Percentiles rank a stretch among this genome's conserved stretches.
These are phyloP conservation scores for Eleusine coracana DNA, from an alignment of 176 grass and related monocot species.

Conservation along the genomic window DNA sequence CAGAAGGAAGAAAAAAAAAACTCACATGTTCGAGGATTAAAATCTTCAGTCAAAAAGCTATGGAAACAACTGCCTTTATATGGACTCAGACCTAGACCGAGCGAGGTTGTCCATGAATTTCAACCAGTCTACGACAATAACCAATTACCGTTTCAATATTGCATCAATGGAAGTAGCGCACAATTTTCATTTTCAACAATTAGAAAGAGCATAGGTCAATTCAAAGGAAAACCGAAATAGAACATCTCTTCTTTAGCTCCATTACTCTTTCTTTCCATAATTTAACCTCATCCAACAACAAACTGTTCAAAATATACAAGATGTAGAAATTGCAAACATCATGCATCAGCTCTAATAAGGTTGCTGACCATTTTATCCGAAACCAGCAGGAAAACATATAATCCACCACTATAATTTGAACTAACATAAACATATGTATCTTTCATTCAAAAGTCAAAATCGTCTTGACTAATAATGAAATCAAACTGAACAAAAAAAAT, in stretches of 20 bases:
- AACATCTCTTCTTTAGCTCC: not conserved
- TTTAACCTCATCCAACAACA: not conserved
- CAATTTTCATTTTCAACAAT: not conserved
- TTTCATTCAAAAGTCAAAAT: not conserved
- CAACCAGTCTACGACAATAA: not conserved
- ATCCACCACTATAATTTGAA: not conserved
- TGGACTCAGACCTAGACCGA: not conserved
- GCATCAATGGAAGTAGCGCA: not conserved
- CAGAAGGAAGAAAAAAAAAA: not conserved
- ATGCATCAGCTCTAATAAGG: not conserved
- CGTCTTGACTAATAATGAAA: not conserved
- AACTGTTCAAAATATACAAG: not conserved
- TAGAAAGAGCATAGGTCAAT: not conserved
- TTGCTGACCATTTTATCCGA: not conserved
- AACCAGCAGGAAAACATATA: not conserved
- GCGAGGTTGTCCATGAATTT: not conserved
- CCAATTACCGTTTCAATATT: not conserved
- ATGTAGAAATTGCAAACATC: constrained; percentile 1
- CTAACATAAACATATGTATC: not conserved
- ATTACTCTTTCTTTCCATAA: not conserved
- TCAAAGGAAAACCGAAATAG: not conserved
- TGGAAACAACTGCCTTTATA: constrained; percentile 19
- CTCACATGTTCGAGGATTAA: constrained; percentile 10
- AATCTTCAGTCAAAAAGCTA: constrained; percentile 46
- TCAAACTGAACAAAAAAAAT: not conserved